A percentile compares a stretch with the other conserved stretches of the same genome.
Conservation (phyloP, 2,329 filamentous ascomycete species). For the Fusarium piperis region DNA sequence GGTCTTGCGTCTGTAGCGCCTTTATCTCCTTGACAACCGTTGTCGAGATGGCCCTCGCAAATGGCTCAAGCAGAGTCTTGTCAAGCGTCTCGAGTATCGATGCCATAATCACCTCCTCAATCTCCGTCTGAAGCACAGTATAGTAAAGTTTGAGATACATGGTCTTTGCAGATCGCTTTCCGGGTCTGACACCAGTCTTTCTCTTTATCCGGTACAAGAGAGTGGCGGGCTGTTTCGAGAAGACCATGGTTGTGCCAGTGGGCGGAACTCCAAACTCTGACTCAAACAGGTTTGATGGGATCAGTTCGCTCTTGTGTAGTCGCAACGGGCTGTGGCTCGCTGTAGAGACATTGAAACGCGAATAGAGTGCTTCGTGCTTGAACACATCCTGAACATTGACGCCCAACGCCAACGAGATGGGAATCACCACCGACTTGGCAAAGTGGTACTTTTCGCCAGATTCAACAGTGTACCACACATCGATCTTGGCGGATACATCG, state of each 20-base stretch:
- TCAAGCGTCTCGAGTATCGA: constrained; percentile 55
- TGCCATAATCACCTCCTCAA: constrained; percentile 60
- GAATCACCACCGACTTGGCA: constrained; percentile 66
- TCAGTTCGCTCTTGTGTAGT: constrained; percentile 75
- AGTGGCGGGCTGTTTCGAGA: constrained; percentile 82
- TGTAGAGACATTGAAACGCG: constrained; percentile 89
- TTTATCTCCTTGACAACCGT: constrained; percentile 56
- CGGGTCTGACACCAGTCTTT: constrained; percentile 54
- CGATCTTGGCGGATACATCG: constrained; percentile 78
- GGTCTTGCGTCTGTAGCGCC: constrained; percentile 58
- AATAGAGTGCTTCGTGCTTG: constrained; percentile 83
- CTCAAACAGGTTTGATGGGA: constrained; percentile 75
- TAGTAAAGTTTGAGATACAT: constrained; percentile 80
- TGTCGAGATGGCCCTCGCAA: constrained; percentile 57
- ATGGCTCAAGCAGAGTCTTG: constrained; percentile 55
- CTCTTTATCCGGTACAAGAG: constrained; percentile 81
- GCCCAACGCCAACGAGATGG: constrained; percentile 82
- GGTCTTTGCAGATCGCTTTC: constrained; percentile 49
- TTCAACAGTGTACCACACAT: constrained; percentile 77
- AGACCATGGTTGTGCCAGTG: constrained; percentile 69
- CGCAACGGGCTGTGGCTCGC: constrained; percentile 79
- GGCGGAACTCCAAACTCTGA: constrained; percentile 68
- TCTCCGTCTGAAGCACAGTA: constrained; percentile 78
- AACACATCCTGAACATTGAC: constrained; percentile 98
- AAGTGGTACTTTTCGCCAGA: constrained; percentile 59